Percentiles rank a stretch among this genome's conserved stretches.
phyloP scores from a whole-genome alignment of 2,329 filamentous ascomycete genomes.

The Corinectria fuckeliana region DNA sequence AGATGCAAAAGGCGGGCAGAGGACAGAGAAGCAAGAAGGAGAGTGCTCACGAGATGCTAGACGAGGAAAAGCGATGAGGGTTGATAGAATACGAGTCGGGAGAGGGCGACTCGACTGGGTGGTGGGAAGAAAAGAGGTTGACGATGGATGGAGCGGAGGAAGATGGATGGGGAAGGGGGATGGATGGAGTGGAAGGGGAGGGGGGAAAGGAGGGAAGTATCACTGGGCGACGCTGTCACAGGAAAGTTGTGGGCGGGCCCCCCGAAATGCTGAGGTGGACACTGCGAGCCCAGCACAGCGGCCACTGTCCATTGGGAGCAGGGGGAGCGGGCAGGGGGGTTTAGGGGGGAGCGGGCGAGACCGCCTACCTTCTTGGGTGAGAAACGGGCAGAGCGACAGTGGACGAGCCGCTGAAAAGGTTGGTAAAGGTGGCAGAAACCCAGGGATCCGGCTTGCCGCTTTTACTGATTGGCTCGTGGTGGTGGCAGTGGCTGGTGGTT shows the following conservation, averaged over 20 bases:
- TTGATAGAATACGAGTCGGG: constrained; percentile 40
- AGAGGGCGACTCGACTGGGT: constrained; percentile 39
- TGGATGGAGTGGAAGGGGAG: constrained; percentile 30
- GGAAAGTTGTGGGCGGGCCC: constrained; percentile 47
- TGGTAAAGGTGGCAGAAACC: constrained; percentile 32
- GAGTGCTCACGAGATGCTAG: constrained; percentile 35
- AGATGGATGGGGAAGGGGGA: constrained; percentile 38
- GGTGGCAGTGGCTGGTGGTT: constrained; percentile 41
- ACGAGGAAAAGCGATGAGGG: constrained; percentile 41
- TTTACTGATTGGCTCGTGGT: constrained; percentile 46
- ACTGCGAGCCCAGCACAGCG: constrained; percentile 23
- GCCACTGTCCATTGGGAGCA: constrained; percentile 21
- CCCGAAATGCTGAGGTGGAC: constrained; percentile 42
- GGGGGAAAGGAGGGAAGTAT: constrained; percentile 45
- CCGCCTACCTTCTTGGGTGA: constrained; percentile 36
- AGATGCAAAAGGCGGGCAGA: constrained; percentile 28
- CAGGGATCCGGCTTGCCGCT: constrained; percentile 40
- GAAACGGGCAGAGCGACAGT: constrained; percentile 26
- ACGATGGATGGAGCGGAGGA: constrained; percentile 41
- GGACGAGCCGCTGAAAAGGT: constrained; percentile 12
- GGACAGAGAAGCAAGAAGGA: constrained; percentile 16
- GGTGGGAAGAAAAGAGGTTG: constrained; percentile 36
- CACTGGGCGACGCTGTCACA: constrained; percentile 43
- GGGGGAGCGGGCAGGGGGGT: constrained; percentile 15
- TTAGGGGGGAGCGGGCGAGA: constrained; percentile 32